Evolutionary conservation across 129 eudicot genomes (phyloP), one percentile per base, ranked within the genome.

Genomic region (Saussurea involucrata): DNA sequence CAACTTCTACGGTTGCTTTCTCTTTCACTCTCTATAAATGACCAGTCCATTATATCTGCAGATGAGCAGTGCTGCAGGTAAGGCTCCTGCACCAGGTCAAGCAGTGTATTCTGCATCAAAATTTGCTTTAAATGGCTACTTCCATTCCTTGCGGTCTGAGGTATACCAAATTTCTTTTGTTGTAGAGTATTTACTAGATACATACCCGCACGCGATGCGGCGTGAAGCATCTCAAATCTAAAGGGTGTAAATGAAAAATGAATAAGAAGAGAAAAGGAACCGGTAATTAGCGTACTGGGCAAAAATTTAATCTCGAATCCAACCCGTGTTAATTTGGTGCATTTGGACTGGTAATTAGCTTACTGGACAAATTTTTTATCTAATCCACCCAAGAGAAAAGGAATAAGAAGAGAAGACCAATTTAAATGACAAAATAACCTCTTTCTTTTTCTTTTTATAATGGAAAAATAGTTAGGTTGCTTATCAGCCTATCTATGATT

Each of bases 31-130:
- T 27, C 3, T 66, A 27, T 74, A 68, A 68, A 12, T 27, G 28
- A 21, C 27, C 68, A 20, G 49, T 80, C 29, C 64, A n/a, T 76
- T 58, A 72, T 67, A 20, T 76, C 42, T 82, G 63, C 79, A 95
- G 99, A 95, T 95, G 97, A 92, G 97, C 83, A 95, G 99, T 89
- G 99, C 99, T 72, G 97, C 99, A 22, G 99, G 99, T 78, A 95
- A 95, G 86, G 37, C 85, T 72, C 99, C 97, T 76, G 97, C 99
- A 66, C 92, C 99, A 15, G 97, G 99, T 66, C 99, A 95, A 73
- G 92, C 96, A 4, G 89, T 95, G 63, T 95, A 95, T 75, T 95
- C 97, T 73, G 98, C 90, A 70, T 87, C 98, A 66, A 95, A 95
- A 79, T 89, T 86, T 82, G 97, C 96, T 29, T 70, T 95, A 67